phyloP scores from a whole-genome alignment of 2,329 filamentous ascomycete genomes.

The Penicillium rolfsii region DNA sequence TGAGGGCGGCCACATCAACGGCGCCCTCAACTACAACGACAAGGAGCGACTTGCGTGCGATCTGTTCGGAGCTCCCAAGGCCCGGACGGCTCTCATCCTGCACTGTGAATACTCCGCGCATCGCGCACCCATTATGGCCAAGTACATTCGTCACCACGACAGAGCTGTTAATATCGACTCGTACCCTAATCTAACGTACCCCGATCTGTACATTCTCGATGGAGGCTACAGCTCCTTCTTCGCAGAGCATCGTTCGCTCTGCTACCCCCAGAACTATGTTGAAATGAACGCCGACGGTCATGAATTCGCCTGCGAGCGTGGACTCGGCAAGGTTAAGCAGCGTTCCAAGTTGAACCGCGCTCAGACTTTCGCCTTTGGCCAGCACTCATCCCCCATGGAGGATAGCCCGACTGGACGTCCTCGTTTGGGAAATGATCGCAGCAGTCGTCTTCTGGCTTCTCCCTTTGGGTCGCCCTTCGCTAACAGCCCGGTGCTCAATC shows the following conservation, averaged over 20 bases:
- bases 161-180: constrained; percentile 80
- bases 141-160: constrained; percentile 87
- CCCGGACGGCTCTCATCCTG: constrained; percentile 81
- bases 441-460: constrained; percentile 36
- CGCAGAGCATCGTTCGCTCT: constrained; percentile 73
- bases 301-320: constrained; percentile 88
- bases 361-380: constrained; percentile 93
- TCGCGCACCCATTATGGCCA: constrained; percentile 93
- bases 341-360: constrained; percentile 82
- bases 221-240: constrained; percentile 97
- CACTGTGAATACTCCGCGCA: constrained; percentile 99
- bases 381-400: constrained; percentile 65
- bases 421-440: constrained; percentile 41
- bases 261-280: constrained; percentile 93
- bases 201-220: constrained; percentile 95
- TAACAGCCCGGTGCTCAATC: constrained; percentile 39
- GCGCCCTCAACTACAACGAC: constrained; percentile 94
- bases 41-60: constrained; percentile 82
- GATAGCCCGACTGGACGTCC: constrained; percentile 63
- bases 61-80: constrained; percentile 72
- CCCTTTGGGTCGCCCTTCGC: constrained; percentile 45
- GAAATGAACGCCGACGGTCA: constrained; percentile 95
- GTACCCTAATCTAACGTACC: constrained; percentile 90
- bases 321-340: constrained; percentile 90
- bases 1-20: constrained; percentile 90